Evolutionary conservation across 495 filamentous ascomycete genomes (phyloP).

Genomic region (Penicillium antarcticum): DNA sequence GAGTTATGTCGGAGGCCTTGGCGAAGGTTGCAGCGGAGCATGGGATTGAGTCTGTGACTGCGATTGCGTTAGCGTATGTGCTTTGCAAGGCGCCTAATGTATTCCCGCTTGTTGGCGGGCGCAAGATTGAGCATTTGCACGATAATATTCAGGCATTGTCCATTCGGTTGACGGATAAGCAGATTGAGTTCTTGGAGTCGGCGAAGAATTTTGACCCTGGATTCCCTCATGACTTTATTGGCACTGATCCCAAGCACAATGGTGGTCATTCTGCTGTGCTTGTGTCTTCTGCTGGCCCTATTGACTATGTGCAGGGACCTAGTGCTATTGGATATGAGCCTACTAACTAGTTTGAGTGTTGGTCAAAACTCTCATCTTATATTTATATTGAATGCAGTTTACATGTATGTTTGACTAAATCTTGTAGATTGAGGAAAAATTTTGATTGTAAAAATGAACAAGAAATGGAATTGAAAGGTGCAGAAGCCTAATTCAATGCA

Average conservation of each 20-base stretch:
- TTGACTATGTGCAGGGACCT: slow-evolving; percentile 39
- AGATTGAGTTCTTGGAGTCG: slow-evolving; percentile 56
- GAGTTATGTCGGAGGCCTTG: slow-evolving; percentile 42
- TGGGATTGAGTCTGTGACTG: slow-evolving; percentile 43
- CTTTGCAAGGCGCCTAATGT: slow-evolving; percentile 71
- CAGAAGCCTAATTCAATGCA: slow-evolving; percentile 13
- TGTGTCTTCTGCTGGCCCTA: slow-evolving; percentile 34
- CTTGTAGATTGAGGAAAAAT: no score
- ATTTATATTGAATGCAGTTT: no score
- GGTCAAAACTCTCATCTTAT: no score
- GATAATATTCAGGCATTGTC: slow-evolving; percentile 60
- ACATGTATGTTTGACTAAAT: no score
- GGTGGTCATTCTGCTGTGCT: slow-evolving; percentile 42
- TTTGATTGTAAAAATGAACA: not conserved
- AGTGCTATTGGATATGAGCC: slow-evolving; percentile 28
- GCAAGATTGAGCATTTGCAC: slow-evolving; percentile 62
- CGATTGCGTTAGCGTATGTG: slow-evolving; percentile 71
- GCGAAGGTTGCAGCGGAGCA: slow-evolving; percentile 51
- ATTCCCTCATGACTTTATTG: slow-evolving; percentile 51
- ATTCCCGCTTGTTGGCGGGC: slow-evolving; percentile 70
- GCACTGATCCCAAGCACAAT: slow-evolving; percentile 24
- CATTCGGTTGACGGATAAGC: slow-evolving; percentile 50
- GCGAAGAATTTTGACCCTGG: slow-evolving; percentile 48
- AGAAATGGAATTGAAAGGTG: not conserved
- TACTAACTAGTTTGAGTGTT: not conserved